Evolutionary conservation across 2,329 filamentous ascomycete genomes (phyloP), one percentile per base, ranked within the genome.

Genomic region (Colletotrichum cuscutae): DNA sequence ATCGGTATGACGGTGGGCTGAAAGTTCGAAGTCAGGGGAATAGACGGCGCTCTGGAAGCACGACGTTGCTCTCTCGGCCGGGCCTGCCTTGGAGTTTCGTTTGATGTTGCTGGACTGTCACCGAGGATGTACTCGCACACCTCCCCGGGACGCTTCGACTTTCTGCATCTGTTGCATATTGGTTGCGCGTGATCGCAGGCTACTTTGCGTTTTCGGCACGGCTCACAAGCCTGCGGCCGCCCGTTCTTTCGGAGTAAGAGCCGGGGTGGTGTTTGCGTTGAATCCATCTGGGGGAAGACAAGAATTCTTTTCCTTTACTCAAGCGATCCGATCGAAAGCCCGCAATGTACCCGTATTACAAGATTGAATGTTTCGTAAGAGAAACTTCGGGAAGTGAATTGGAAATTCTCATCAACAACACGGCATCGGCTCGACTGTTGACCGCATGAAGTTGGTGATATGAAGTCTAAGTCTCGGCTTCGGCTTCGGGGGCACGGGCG

Each of bases 101-200:
- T 64, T 15, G 30, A 26, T 11, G 4, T 26, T 9, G 7, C 46
- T 5, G 68, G 58, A n/a, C 74, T 65, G 28, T 35, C 63, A 57
- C 75, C 67, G n/a, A 78, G 76, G 49, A 80, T 69, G 72, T 86
- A 86, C 1, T 84, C 76, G 68, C 84, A 86, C 3, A 77, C 75
- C 15, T 70, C 71, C 1, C 62, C 52, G 26, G 76, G 68, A 57
- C 81, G 78, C 32, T 79, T 80, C 13, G 81, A 76, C 75, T 82
- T 82, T 59, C 74, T 79, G 72, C 84, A 86, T 49, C 84, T 79
- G 52, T 78, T 77, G 73, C 84, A 86, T 19, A 81, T 72, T 0
- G 84, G 84, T n/a, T 82, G 80, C 0, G 73, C 74, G 66, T 85
- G 83, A 69, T 86, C 84, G 76, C 84, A 86, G 6, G 84, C 83